phyloP scores from a whole-genome alignment of 306 rosid genomes.

The Ziziphus jujuba region DNA sequence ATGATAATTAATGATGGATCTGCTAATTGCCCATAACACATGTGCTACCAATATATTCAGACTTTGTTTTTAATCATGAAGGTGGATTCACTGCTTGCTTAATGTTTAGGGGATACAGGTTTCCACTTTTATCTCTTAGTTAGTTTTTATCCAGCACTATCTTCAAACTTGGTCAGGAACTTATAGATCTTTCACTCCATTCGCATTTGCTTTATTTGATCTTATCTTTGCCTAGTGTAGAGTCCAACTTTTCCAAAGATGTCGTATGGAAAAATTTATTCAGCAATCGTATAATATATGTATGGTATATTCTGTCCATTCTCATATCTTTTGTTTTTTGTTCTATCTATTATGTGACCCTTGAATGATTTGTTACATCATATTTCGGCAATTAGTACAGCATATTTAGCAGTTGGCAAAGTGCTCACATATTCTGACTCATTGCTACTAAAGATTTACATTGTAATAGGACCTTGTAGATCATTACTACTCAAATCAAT shows the following conservation, averaged over 20 bases:
- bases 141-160: conserved; percentile 52
- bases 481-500: conserved; percentile 39
- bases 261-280: conserved; percentile 29
- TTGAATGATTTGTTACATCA: too few species aligned
- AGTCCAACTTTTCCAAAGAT: conserved; percentile 48
- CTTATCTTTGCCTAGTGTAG: conserved; percentile 45
- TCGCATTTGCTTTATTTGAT: conserved; percentile 50
- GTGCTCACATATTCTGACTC: too few species aligned
- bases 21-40: too few species aligned
- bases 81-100: conserved; percentile 45
- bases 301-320: too few species aligned
- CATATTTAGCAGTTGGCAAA: too few species aligned
- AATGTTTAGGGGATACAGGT: conserved; percentile 52
- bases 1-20: too few species aligned
- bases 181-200: conserved; percentile 74
- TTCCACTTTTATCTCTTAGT: conserved; percentile 39
- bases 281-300: too few species aligned
- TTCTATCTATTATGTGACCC: too few species aligned
- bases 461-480: conserved; percentile 10
- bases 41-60: too few species aligned
- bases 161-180: conserved; percentile 41
- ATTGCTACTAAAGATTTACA: background rate
- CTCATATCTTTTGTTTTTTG: too few species aligned
- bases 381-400: too few species aligned
- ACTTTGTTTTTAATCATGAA: too few species aligned